Evolutionary conservation across 257 asterid genomes (phyloP), one percentile per base, ranked within the genome.

Genomic region (Solanum chmielewskii): DNA sequence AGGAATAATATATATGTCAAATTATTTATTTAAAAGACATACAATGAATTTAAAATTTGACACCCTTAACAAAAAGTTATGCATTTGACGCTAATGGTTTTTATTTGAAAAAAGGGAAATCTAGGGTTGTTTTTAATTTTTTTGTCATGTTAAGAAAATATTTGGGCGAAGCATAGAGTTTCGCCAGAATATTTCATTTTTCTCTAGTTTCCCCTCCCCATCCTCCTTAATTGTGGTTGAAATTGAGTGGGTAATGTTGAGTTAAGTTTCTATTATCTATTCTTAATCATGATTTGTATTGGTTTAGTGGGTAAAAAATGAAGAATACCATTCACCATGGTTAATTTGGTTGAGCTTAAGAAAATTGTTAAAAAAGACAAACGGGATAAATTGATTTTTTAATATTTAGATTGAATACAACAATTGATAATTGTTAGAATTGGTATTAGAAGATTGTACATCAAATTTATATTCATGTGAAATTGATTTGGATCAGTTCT

Each of bases 81-180:
- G 59, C 2, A 2, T 4, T 49, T 6, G 0, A 49, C 1, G 21
- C 1, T 49, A 49, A 49, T 49, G 59, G 15, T 15, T 7, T 15
- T 3, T 7, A 47, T 0, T 47, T 14, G 2, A 33, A 33, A 4
- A 47, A 18, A 47, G 4, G 56, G 56, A 47, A 47, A 1, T 47
- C 0, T 13, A 2, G 20, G 56, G 56, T 16, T 47, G 56, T 47
- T 18, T 47, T 47, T 47, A 47, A 47, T 47, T 47, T 47, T 27
- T 68, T 29, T 6, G 7, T 69, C 75, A 69, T 14, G 41, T 29
- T 29, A 14, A 47, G 20, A 69, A 69, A 7, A 69, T 29, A 69
- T 69, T 69, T 69, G 41, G 7, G 64, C 11, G 20, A 20, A 56
- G 23, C 0, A 56, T 3, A 56, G 11, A 56, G 64, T 37, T 37